Evolutionary conservation across 768 basidiomycete species (phyloP).

Genomic region (Kondoa subrosea): DNA sequence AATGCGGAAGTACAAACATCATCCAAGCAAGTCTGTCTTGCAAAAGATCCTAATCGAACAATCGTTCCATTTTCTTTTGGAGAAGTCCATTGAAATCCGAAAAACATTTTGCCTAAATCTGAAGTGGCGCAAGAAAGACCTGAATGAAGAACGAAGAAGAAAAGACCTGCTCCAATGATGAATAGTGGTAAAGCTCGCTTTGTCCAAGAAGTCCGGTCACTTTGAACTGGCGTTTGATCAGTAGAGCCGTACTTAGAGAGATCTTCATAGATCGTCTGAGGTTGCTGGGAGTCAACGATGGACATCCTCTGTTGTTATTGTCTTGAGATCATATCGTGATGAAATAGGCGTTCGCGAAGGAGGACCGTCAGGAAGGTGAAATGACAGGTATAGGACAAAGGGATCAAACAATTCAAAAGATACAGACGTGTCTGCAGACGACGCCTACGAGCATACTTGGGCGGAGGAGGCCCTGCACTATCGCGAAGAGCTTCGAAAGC

Average conservation of each 20-base stretch:
- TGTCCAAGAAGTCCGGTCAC: not conserved
- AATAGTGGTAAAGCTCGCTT: not conserved
- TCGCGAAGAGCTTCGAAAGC: no score
- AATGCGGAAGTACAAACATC: not conserved
- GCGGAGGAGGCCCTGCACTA: no score
- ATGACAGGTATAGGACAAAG: no score
- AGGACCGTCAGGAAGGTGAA: no score
- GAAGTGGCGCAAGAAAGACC: not conserved
- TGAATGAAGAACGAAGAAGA: not conserved
- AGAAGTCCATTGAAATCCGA: not conserved
- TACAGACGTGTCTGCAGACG: no score
- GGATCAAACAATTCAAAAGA: no score
- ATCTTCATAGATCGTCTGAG: not conserved
- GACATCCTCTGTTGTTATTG: not conserved
- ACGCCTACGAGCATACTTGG: no score
- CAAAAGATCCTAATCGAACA: not conserved
- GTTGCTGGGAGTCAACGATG: not conserved
- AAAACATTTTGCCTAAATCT: not conserved
- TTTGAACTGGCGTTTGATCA: not conserved
- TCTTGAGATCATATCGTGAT: not conserved
- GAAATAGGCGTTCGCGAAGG: no score
- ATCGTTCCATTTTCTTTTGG: not conserved
- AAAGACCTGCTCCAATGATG: not conserved
- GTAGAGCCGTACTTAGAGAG: not conserved
- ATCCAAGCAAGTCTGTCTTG: not conserved